Evolutionary conservation across 768 basidiomycete genomes (phyloP).

Genomic region (Suillus subluteus): DNA sequence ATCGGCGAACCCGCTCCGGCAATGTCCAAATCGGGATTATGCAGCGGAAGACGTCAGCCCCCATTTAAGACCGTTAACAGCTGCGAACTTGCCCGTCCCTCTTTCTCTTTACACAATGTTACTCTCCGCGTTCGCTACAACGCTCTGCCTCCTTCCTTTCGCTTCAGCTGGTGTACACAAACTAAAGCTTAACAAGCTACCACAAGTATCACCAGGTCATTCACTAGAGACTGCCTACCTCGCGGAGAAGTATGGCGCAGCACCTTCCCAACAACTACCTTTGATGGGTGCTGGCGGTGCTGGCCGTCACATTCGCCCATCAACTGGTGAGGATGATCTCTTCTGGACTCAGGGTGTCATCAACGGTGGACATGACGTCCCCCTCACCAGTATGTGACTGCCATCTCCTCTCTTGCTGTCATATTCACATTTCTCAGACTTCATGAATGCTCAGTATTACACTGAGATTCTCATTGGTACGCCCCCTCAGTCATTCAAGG

Average conservation of each 20-base stretch:
- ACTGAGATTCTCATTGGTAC: slow-evolving; percentile 83
- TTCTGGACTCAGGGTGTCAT: slow-evolving; percentile 79
- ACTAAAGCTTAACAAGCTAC: slow-evolving; percentile 88
- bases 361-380: slow-evolving; percentile 83
- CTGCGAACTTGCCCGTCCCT: slow-evolving; percentile 16
- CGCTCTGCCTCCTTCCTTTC: slow-evolving; percentile 48
- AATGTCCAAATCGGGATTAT: slow-evolving; percentile 17
- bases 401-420: slow-evolving; percentile 8
- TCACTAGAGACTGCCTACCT: slow-evolving; percentile 81
- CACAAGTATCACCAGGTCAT: slow-evolving; percentile 62
- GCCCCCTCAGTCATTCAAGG: slow-evolving; percentile 90
- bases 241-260: slow-evolving; percentile 87
- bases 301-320: slow-evolving; percentile 62
- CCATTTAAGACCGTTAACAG: slow-evolving; percentile 29
- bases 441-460: slow-evolving; percentile 98
- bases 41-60: slow-evolving; percentile 14
- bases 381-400: slow-evolving; percentile 78
- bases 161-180: slow-evolving; percentile 68
- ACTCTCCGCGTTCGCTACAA: slow-evolving; percentile 42
- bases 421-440: slow-evolving; percentile 58
- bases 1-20: slow-evolving; percentile 18
- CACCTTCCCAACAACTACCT: slow-evolving; percentile 54
- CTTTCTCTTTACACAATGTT: slow-evolving; percentile 43
- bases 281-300: slow-evolving; percentile 75
- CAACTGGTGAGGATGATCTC: slow-evolving; percentile 57